Conservation (phyloP, 1,284 basidiomycete species). For the Leccinum pallidistipes region DNA sequence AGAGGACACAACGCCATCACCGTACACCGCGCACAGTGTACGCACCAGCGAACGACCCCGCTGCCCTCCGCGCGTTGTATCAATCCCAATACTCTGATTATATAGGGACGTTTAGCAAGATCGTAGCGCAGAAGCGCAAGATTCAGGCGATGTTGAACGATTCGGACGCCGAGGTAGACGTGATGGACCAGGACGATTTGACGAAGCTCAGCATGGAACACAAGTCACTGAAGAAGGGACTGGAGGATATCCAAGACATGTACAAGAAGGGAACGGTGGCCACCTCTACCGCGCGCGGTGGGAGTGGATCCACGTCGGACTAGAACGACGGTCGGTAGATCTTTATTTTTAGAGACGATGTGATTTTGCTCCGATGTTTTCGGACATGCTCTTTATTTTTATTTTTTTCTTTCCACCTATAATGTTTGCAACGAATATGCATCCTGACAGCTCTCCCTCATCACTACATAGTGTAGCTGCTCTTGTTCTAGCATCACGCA, state of each 20-base stretch:
- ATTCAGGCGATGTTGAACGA: constrained; percentile 40
- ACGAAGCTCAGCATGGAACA: constrained; percentile 44
- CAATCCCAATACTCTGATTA: constrained; percentile 51
- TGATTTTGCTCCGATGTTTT: neutral
- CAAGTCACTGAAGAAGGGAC: constrained; percentile 43
- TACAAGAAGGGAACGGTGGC: constrained; percentile 25
- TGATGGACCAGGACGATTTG: constrained; percentile 55
- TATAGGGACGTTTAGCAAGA: constrained; percentile 43
- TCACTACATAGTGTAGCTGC: neutral
- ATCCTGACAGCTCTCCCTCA: neutral
- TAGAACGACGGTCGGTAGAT: constrained; percentile 10
- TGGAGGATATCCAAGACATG: constrained; percentile 46
- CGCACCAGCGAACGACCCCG: constrained; percentile 49
- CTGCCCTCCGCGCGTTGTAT: constrained; percentile 52
- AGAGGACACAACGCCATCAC: constrained; percentile 18
- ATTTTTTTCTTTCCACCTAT: neutral
- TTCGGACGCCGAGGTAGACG: constrained; percentile 40
- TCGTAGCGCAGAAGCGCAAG: constrained; percentile 49
- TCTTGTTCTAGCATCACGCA: neutral
- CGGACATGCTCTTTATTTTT: neutral
- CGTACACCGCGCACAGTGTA: constrained; percentile 27
- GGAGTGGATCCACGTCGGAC: constrained; percentile 8
- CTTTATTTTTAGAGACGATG: neutral
- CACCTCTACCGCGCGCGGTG: neutral
- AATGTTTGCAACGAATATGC: neutral